Evolutionary conservation across 176 grass and related monocot species (phyloP), one percentile per base, ranked within the genome.

Genomic region (Hordeum marinum): DNA sequence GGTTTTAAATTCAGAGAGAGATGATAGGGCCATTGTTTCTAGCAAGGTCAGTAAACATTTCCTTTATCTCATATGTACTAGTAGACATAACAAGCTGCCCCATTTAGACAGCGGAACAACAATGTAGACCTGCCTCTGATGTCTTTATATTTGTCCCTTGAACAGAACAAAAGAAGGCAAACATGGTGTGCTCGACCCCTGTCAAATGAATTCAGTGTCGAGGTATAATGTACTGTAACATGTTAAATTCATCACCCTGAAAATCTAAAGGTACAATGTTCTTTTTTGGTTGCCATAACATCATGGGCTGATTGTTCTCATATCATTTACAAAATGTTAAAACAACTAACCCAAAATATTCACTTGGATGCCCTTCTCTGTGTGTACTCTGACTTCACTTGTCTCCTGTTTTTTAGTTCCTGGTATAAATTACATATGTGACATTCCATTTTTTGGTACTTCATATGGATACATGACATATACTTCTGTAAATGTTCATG

Each of bases 91-190:
- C 11, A 59, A 35, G 9, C 26, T 65, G 26, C 11, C 39, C 70
- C 68, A 23, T 84, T 59, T 65, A 46, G 41, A 86, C 8, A 36
- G 50, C 50, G 1, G 52, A 68, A 46, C 20, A 81, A 11, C 37
- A 48, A 76, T 91, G 6, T 63, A 65, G 24, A 75, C 13, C 8
- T 60, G 80, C 73, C 70, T 83, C 31, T 80, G 70, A 59, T 67
- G 50, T 5, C 58, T 74, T 76, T 79, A 80, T 50, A 20, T 82
- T 70, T 87, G 25, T 50, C 24, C 36, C 41, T 84, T 82, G 37
- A 90, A 91, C 85, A 95, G 87, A 90, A 93, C 71, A 98, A 95
- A 91, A 95, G 93, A 83, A 84, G 95, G 72, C 83, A 88, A 74
- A 98, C 95, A 65, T 98, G 93, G 95, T 98, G 95, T 75, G 80